These are phyloP conservation scores for Epichloe elymi DNA, from an alignment of 2,329 filamentous ascomycete genomes.

Conservation along the genomic window DNA sequence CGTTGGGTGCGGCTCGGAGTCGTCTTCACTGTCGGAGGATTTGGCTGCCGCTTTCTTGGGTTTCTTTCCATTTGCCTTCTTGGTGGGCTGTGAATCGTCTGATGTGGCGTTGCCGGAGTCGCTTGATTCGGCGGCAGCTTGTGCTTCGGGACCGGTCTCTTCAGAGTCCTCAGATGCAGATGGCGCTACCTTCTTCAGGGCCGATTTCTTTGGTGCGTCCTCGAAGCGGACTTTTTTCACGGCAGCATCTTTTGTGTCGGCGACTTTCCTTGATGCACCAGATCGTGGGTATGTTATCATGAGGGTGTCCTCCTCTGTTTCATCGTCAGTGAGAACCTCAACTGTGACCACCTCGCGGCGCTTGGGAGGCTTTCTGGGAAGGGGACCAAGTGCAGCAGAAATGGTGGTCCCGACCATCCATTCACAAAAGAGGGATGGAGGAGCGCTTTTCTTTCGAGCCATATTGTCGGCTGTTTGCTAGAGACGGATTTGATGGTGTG, in stretches of 20 bases:
- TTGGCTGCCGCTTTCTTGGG: conserved; percentile 6
- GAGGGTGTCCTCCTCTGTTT: conserved; percentile 34
- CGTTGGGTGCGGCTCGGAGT: conserved; percentile 22
- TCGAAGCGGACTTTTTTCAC: conserved; percentile 33
- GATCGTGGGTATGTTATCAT: conserved; percentile 35
- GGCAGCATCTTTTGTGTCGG: conserved; percentile 3
- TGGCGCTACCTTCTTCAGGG: conserved; percentile 20
- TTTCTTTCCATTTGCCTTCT: conserved; percentile 11
- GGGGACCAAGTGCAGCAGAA: conserved; percentile 14
- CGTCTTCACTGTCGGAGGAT: conserved; percentile 14
- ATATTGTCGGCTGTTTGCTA: not conserved
- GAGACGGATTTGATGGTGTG: too few species aligned
- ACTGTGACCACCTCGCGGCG: conserved; percentile 24
- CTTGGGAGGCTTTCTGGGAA: conserved; percentile 13
- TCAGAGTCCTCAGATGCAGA: conserved; percentile 9
- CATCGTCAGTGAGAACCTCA: conserved; percentile 37
- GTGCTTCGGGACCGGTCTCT: conserved; percentile 12
- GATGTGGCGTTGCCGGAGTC: conserved; percentile 10
- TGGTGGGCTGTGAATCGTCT: conserved; percentile 6
- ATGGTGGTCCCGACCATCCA: conserved; percentile 28
- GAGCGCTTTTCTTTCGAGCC: not conserved
- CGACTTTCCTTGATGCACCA: conserved; percentile 6
- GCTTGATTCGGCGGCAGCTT: conserved; percentile 8
- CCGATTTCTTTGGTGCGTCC: conserved; percentile 20
- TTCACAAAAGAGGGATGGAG: conserved; percentile 20